These are phyloP conservation scores for Pseudocercospora crystallina DNA, from an alignment of 2,329 filamentous ascomycete species.

Conservation along the genomic window DNA sequence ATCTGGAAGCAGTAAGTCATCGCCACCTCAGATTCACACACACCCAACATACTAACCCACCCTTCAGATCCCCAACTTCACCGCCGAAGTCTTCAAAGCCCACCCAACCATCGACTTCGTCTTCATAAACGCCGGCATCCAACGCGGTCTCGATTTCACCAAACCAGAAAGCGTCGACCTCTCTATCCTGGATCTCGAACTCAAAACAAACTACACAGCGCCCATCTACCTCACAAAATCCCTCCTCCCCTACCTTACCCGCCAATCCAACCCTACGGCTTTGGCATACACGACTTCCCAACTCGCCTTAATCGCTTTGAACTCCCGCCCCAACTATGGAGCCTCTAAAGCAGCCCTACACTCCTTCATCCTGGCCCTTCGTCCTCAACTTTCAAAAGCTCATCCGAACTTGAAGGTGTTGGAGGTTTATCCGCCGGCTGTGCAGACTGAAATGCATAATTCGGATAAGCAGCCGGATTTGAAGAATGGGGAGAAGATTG, in stretches of 20 bases:
- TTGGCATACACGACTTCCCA: conserved; percentile 14
- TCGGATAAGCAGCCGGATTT: conserved; percentile 16
- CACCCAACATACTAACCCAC: neutral
- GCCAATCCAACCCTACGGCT: conserved; percentile 6
- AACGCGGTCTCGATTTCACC: conserved; percentile 51
- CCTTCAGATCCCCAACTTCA: conserved; percentile 46
- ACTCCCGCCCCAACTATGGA: conserved; percentile 15
- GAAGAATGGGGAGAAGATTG: conserved; percentile 15
- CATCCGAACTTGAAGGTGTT: conserved; percentile 5
- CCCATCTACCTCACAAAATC: conserved; percentile 16
- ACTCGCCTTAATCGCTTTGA: conserved; percentile 14
- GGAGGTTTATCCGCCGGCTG: conserved; percentile 13
- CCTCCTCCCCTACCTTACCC: conserved; percentile 11
- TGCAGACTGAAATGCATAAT: conserved; percentile 16
- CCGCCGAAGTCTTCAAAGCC: conserved; percentile 40
- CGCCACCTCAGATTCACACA: neutral
- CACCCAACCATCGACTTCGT: conserved; percentile 54
- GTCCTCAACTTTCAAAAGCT: conserved; percentile 4
- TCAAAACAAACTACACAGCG: conserved; percentile 32
- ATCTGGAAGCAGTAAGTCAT: conserved; percentile 39
- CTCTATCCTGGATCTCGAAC: conserved; percentile 43
- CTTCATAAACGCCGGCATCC: conserved; percentile 54
- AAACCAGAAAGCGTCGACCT: conserved; percentile 51
- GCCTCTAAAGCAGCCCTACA: conserved; percentile 17
- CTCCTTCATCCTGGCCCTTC: conserved; percentile 12